Base-by-base conservation (phyloP, 169 alveolate species). In the Cryptosporidium ryanae region DNA sequence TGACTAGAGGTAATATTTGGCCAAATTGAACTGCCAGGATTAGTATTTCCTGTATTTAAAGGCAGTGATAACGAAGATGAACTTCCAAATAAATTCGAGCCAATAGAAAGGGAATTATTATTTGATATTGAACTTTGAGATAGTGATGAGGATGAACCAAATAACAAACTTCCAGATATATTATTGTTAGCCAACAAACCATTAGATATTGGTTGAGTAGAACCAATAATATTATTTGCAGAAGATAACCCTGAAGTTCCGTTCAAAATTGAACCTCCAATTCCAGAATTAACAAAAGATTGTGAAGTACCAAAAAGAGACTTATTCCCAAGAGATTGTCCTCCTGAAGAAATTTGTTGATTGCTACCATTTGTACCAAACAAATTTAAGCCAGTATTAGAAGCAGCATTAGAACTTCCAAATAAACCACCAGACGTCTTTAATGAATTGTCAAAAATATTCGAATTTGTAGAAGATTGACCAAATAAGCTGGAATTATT, bases 11-110 rank as follows among this genome's bases (percentile, higher is more conserved):
- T 55, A n/a, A 34, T 38, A 76, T 32, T 29, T 38, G 49, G 6
- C 59, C 59, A 48, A 7, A 52, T 18, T 2, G 65, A 59, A 13
- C 23, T 55, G 23, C 49, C 3, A 13, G 46, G 27, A 27, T 31
- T 61, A 18, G 12, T 44, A 46, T 25, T 59, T 21, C 76, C 38
- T 5, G 55, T 31, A 50, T 23, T 23, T 38, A 1, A 10, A 27
- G 65, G 34, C 17, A 50, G 83, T 29, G 83, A 55, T 13, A 52
- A 52, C 12, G 57, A 5, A 12, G 83, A n/a, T 50, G 67, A 52
- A 8, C 52, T 43, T 17, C 83, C 67, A 17, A 68, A 68, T 27
- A 68, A 54, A 31, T 49, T 54, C 29, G 83, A 68, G 12, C 83
- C 25, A 27, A 64, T 17, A 15, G 50, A 21, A 6, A 38, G 29